A percentile compares a stretch with the other conserved stretches of the same genome.
These are phyloP conservation scores for Euphorbia celastroides DNA, from an alignment of 441 rosid genomes.

Conservation along the genomic window DNA sequence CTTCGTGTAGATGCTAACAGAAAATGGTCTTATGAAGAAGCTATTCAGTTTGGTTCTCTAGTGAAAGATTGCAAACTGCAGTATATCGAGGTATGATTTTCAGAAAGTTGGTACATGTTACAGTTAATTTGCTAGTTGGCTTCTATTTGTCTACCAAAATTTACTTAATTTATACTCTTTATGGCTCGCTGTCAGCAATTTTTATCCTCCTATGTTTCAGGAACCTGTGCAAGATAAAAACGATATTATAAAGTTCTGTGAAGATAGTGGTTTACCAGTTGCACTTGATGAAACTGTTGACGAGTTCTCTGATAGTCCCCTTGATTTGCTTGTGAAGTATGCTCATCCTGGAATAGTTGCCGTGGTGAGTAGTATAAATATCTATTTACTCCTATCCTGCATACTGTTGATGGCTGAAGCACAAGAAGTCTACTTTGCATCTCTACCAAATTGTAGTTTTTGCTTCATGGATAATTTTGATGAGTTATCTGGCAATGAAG, in stretches of 20 bases:
- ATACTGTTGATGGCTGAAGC: constrained; percentile 12
- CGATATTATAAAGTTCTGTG: constrained; percentile 76
- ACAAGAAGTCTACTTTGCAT: not conserved
- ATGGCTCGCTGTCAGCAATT: not conserved
- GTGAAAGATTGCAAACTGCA: constrained; percentile 71
- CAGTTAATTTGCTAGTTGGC: constrained; percentile 1
- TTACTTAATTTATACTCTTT: not conserved
- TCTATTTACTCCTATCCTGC: constrained; percentile 13
- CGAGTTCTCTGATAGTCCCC: constrained; percentile 45
- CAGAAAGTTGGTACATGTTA: constrained; percentile 5
- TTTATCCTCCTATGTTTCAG: constrained; percentile 35
- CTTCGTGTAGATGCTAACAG: constrained; percentile 94
- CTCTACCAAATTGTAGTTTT: not conserved
- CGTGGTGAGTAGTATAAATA: constrained; percentile 50
- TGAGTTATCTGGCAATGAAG: not conserved
- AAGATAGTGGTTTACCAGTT: constrained; percentile 83
- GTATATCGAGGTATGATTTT: constrained; percentile 71
- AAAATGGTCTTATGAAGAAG: constrained; percentile 81
- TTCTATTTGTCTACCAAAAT: not conserved
- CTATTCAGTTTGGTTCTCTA: constrained; percentile 54
- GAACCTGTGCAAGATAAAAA: constrained; percentile 77
- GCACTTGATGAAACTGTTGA: constrained; percentile 90
- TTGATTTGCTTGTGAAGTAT: constrained; percentile 52
- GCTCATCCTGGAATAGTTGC: constrained; percentile 81
- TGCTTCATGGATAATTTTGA: constrained; percentile 1